These are phyloP conservation scores for Aspergillus egyptiacus DNA, from an alignment of 495 filamentous ascomycete genomes.

Conservation along the genomic window DNA sequence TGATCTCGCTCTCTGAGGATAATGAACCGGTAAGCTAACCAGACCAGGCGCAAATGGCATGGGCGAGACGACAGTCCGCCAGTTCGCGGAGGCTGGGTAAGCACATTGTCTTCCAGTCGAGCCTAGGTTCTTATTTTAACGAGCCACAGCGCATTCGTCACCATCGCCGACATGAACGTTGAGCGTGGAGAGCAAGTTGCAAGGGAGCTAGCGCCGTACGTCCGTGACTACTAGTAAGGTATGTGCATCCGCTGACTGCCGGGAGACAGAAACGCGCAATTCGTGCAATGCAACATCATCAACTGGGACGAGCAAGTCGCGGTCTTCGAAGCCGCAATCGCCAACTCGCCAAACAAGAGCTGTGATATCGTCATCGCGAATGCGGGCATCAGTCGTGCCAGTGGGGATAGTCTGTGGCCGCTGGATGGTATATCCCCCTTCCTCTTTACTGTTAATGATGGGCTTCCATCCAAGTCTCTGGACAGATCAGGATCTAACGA, in stretches of 20 bases:
- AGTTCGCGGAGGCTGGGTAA: slow-evolving; percentile 27
- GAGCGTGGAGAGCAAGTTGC: slow-evolving; percentile 21
- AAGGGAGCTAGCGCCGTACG: slow-evolving; percentile 13
- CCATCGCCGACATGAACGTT: slow-evolving; percentile 34
- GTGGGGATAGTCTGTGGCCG: slow-evolving; percentile 25
- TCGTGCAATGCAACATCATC: slow-evolving; percentile 19
- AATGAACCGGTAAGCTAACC: background rate
- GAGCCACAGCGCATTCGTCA: slow-evolving; percentile 28
- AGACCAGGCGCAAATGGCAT: slow-evolving; percentile 37
- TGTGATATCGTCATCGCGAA: slow-evolving; percentile 30
- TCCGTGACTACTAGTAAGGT: slow-evolving; percentile 4
- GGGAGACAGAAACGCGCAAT: slow-evolving; percentile 16
- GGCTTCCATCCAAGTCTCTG: background rate
- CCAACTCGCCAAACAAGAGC: slow-evolving; percentile 17
- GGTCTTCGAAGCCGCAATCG: slow-evolving; percentile 17
- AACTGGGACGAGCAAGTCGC: slow-evolving; percentile 20
- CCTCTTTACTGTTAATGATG: background rate
- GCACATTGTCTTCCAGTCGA: too few species aligned
- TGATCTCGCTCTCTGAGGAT: background rate
- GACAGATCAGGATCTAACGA: too few species aligned
- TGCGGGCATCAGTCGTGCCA: slow-evolving; percentile 33
- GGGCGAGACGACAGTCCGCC: slow-evolving; percentile 31
- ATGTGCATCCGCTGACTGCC: too few species aligned
- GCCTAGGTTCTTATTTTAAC: too few species aligned
- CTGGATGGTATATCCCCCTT: slow-evolving; percentile 24